phyloP scores from a whole-genome alignment of 805 yeast genomes.

The Barnettozyma botsteinii region DNA sequence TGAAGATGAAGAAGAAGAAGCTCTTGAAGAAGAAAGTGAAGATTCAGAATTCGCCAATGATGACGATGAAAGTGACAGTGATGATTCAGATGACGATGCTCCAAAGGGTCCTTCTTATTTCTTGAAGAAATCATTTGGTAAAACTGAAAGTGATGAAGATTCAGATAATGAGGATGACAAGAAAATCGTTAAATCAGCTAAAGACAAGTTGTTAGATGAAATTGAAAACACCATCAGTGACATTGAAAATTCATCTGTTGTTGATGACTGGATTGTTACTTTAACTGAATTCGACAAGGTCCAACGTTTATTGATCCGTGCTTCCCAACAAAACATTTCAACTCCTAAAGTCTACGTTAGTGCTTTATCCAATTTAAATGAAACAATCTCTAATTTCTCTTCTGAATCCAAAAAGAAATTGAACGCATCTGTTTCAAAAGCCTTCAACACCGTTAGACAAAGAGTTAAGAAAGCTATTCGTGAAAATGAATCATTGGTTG shows the following conservation, averaged over 20 bases:
- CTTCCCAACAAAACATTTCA: slow-evolving; percentile 68
- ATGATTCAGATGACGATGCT: slow-evolving; percentile 38
- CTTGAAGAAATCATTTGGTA: slow-evolving; percentile 34
- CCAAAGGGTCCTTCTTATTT: slow-evolving; percentile 41
- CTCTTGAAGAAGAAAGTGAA: slow-evolving; percentile 24
- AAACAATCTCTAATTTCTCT: slow-evolving; percentile 47
- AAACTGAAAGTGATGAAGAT: slow-evolving; percentile 35
- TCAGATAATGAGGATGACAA: slow-evolving; percentile 65
- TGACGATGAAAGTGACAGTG: slow-evolving; percentile 31
- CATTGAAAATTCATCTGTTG: slow-evolving; percentile 62
- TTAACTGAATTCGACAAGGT: slow-evolving; percentile 75
- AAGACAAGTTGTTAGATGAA: slow-evolving; percentile 88
- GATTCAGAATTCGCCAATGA: slow-evolving; percentile 33
- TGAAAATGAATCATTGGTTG: slow-evolving; percentile 58
- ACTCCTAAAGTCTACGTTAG: slow-evolving; percentile 70
- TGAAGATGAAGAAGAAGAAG: slow-evolving; percentile 28
- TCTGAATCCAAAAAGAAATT: slow-evolving; percentile 57
- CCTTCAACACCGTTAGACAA: slow-evolving; percentile 83
- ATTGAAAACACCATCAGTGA: slow-evolving; percentile 60
- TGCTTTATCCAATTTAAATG: slow-evolving; percentile 67
- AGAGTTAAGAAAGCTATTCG: slow-evolving; percentile 76
- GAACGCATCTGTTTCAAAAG: slow-evolving; percentile 77
- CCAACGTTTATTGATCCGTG: slow-evolving; percentile 57
- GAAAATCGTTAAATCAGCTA: slow-evolving; percentile 87
- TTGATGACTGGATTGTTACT: slow-evolving; percentile 74